Percentiles rank a stretch among this genome's conserved stretches.
Conservation (phyloP, 768 basidiomycete genomes). For the Leucocoprinus birnbaumii region DNA sequence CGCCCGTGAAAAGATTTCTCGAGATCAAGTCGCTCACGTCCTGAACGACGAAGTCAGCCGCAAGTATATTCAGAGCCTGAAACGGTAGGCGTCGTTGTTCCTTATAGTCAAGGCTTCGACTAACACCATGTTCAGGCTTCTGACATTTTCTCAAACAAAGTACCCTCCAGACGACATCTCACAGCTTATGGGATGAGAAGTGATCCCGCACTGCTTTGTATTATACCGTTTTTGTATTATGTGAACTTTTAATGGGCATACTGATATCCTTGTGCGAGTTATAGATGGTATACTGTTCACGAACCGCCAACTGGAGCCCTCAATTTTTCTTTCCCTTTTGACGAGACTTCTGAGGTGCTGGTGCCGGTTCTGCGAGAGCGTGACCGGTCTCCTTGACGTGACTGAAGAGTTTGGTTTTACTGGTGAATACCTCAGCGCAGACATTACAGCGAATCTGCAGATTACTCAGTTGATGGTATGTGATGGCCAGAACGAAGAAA, state of each 20-base stretch:
- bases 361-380: slow-evolving; percentile 45
- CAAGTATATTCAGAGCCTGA: slow-evolving; percentile 97
- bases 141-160: slow-evolving; percentile 95
- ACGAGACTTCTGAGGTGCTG: slow-evolving; percentile 22
- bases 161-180: slow-evolving; percentile 92
- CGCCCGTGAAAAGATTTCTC: slow-evolving; percentile 96
- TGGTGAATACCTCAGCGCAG: slow-evolving; percentile 60
- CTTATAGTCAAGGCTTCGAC: not conserved
- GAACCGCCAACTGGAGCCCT: not conserved
- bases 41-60: slow-evolving; percentile 98
- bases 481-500: not conserved
- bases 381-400: slow-evolving; percentile 75
- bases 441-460: slow-evolving; percentile 58
- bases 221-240: not conserved
- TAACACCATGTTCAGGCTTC: slow-evolving; percentile 49
- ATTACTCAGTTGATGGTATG: not conserved
- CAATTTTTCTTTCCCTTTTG: slow-evolving; percentile 36
- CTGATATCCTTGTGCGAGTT: not conserved
- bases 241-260: not conserved
- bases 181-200: slow-evolving; percentile 82
- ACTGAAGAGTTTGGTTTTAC: slow-evolving; percentile 70
- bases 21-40: slow-evolving; percentile 96
- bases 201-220: not conserved
- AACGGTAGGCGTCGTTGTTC: slow-evolving; percentile 55
- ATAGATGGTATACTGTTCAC: not conserved